Conservation (phyloP, 2,329 filamentous ascomycete species). For the Tolypocladium inflatum region DNA sequence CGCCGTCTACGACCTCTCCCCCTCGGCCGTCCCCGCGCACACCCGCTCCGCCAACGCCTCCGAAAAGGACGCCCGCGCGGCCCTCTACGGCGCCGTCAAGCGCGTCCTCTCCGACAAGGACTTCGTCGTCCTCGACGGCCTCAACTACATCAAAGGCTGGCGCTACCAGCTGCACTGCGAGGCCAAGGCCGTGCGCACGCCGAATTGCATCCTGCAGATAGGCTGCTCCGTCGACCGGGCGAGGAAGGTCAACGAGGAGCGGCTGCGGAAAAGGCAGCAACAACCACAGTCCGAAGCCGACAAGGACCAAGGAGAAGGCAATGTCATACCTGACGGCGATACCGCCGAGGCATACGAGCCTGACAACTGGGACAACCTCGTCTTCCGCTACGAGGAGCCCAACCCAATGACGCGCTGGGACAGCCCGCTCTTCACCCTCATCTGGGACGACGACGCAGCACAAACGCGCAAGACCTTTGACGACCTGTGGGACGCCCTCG, state of each 20-base stretch:
- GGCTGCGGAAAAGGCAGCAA: conserved; percentile 28
- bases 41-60: conserved; percentile 61
- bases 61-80: conserved; percentile 74
- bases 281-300: conserved; percentile 1
- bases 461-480: conserved; percentile 48
- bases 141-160: conserved; percentile 89
- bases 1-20: conserved; percentile 58
- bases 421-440: conserved; percentile 68
- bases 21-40: conserved; percentile 40
- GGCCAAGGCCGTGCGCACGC: conserved; percentile 68
- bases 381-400: conserved; percentile 78
- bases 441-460: conserved; percentile 64
- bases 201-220: conserved; percentile 63
- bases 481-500: conserved; percentile 66
- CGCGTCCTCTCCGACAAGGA: conserved; percentile 61
- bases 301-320: not conserved
- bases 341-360: conserved; percentile 37
- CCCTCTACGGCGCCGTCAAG: conserved; percentile 70
- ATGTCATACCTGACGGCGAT: not conserved
- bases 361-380: conserved; percentile 65
- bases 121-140: conserved; percentile 68
- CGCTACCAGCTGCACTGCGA: conserved; percentile 81
- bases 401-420: conserved; percentile 83
- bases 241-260: conserved; percentile 47
- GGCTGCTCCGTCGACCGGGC: conserved; percentile 46